These are phyloP conservation scores for Geranium rotundifolium DNA, from an alignment of 345 rosid genomes.

Conservation along the genomic window DNA sequence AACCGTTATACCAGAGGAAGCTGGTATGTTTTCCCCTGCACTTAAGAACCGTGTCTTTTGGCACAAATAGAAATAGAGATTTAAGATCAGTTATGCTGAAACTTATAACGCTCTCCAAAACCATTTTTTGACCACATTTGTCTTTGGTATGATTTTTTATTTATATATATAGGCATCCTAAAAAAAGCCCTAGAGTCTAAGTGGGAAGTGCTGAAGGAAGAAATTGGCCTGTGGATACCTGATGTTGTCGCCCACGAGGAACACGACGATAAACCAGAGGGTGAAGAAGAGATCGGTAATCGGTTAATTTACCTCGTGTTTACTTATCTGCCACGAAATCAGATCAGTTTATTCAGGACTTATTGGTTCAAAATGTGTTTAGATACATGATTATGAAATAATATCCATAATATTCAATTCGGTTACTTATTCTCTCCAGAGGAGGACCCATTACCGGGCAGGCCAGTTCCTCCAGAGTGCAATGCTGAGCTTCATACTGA, in stretches of 20 bases:
- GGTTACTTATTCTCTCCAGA: neutral
- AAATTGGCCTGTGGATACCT: constrained; percentile 88
- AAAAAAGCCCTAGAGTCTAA: constrained; percentile 64
- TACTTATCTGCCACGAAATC: too few relatives aligned
- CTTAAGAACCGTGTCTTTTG: too few relatives aligned
- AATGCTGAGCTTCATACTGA: constrained; percentile 79
- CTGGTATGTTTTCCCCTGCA: neutral
- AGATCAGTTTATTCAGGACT: too few relatives aligned
- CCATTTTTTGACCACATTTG: neutral
- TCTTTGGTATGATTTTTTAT: neutral
- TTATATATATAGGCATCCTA: constrained; percentile 35
- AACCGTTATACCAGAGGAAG: neutral
- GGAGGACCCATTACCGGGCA: constrained; percentile 83
- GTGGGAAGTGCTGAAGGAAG: constrained; percentile 71
- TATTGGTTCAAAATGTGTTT: too few relatives aligned
- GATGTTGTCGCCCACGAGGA: constrained; percentile 47
- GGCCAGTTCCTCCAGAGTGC: constrained; percentile 72
- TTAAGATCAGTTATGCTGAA: too few relatives aligned
- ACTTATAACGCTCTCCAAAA: neutral
- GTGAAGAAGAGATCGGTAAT: constrained; percentile 59
- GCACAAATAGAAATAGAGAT: too few relatives aligned
- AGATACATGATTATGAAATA: too few relatives aligned
- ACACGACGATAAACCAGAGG: constrained; percentile 85
- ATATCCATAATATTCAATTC: too few relatives aligned
- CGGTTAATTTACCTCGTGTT: too few relatives aligned